These are phyloP conservation scores for Xylaria venustula DNA, from an alignment of 495 filamentous ascomycete genomes.

Conservation along the genomic window DNA sequence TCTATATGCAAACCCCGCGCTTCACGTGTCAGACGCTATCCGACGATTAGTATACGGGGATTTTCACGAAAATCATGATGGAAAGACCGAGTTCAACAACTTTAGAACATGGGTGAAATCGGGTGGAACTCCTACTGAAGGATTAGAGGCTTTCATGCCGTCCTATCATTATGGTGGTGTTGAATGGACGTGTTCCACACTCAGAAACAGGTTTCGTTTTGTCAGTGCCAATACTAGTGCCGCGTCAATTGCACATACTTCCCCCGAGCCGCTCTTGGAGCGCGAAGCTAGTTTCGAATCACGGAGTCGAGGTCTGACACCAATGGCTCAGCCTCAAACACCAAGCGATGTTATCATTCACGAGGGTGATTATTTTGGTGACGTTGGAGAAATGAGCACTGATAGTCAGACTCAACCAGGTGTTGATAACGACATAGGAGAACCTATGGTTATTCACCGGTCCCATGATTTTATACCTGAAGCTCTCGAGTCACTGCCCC, in stretches of 20 bases:
- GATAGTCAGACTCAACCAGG: slow-evolving; percentile 20
- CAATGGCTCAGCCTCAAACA: slow-evolving; percentile 20
- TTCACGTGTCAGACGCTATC: slow-evolving; percentile 48
- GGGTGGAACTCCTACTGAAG: slow-evolving; percentile 45
- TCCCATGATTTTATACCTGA: slow-evolving; percentile 29
- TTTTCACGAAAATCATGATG: slow-evolving; percentile 32
- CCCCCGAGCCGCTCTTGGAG: slow-evolving; percentile 32
- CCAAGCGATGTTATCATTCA: slow-evolving; percentile 27
- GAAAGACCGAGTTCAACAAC: slow-evolving; percentile 42
- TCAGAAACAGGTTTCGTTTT: slow-evolving; percentile 61
- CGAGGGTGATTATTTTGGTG: slow-evolving; percentile 40
- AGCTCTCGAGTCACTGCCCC: slow-evolving; percentile 19
- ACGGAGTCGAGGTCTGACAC: slow-evolving; percentile 25
- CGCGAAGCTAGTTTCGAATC: slow-evolving; percentile 24
- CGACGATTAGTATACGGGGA: slow-evolving; percentile 51
- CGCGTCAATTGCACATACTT: slow-evolving; percentile 27
- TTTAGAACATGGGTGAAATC: slow-evolving; percentile 66
- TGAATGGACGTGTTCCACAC: slow-evolving; percentile 62
- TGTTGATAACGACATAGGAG: slow-evolving; percentile 14
- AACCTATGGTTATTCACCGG: slow-evolving; percentile 14
- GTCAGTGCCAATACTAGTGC: slow-evolving; percentile 47
- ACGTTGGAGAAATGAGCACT: slow-evolving; percentile 17
- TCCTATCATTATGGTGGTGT: slow-evolving; percentile 55
- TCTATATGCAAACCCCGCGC: slow-evolving; percentile 58
- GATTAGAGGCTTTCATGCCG: slow-evolving; percentile 43